phyloP scores from a whole-genome alignment of 1,284 basidiomycete species.

The Macrocybe sp. region DNA sequence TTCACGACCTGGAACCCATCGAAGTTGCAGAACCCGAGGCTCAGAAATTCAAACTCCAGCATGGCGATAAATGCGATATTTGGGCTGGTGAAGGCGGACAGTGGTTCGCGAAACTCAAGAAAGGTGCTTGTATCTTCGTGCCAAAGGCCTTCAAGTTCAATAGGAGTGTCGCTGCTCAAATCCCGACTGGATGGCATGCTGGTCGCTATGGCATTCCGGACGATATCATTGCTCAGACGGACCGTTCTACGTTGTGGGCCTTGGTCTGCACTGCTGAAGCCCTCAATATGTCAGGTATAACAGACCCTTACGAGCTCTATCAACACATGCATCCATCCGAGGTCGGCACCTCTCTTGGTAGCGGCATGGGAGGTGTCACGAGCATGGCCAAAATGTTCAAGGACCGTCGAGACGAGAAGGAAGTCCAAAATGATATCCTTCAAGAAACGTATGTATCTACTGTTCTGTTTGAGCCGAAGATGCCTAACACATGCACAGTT shows the following conservation, averaged over 20 bases:
- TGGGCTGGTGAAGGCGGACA: slow-evolving; percentile 89
- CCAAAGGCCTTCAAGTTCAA: slow-evolving; percentile 96
- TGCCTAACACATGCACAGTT: slow-evolving; percentile 39
- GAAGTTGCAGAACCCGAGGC: slow-evolving; percentile 92
- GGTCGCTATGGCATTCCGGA: slow-evolving; percentile 97
- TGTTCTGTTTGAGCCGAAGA: slow-evolving; percentile 2
- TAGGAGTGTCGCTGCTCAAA: slow-evolving; percentile 91
- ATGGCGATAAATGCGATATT: slow-evolving; percentile 94
- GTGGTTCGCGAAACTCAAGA: slow-evolving; percentile 98
- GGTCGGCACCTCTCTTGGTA: slow-evolving; percentile 88
- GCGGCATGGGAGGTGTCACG: slow-evolving; percentile 95
- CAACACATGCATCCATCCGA: slow-evolving; percentile 96
- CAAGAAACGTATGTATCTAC: slow-evolving; percentile 85
- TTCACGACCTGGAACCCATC: slow-evolving; percentile 94
- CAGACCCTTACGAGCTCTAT: slow-evolving; percentile 96
- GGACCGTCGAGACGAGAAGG: slow-evolving; percentile 94
- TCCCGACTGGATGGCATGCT: slow-evolving; percentile 97
- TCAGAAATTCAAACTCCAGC: slow-evolving; percentile 93
- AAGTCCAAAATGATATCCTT: slow-evolving; percentile 96
- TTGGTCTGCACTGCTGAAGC: slow-evolving; percentile 93
- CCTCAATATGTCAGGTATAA: slow-evolving; percentile 95
- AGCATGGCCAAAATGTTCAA: slow-evolving; percentile 96
- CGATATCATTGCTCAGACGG: slow-evolving; percentile 93
- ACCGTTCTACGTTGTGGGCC: slow-evolving; percentile 96
- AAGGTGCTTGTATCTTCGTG: slow-evolving; percentile 89